Base-by-base conservation (phyloP, 352 stramenopile species). In the Globisporangium paddicum region DNA sequence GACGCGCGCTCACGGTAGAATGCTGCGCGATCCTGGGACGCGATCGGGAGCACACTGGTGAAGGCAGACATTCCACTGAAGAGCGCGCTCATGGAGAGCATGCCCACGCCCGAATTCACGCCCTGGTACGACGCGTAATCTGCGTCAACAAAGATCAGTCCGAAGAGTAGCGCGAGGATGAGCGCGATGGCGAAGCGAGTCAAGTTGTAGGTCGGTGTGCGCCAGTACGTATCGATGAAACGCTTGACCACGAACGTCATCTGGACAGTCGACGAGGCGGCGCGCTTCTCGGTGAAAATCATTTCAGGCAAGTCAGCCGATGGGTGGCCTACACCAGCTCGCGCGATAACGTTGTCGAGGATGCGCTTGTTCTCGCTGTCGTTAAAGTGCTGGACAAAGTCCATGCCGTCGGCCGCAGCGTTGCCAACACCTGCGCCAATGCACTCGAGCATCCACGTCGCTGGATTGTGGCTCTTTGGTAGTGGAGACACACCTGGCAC, bases 1-100 rank as follows among this genome's bases (percentile, higher is more conserved):
- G 89, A 80, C 18, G 86, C 80, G 26, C 95, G 89, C 65, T 98
- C 93, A 6, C 92, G 76, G 75, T 98, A 98, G 66, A 95, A 98
- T 30, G 91, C 84, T n/a, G 1, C 10, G 2, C 28, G 28, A 3
- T 32, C 28, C 3, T 32, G 3, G 28, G 6, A 7, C 28, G 28
- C 28, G 3, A 32, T 6, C 3, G 28, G 28, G 3, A 32, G 28
- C 28, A 32, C 28, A 6, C 28, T n/a, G n/a, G n/a, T n/a, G n/a
- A n/a, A n/a, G n/a, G n/a, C n/a, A n/a, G n/a, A n/a, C n/a, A 48
- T 5, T 4, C 21, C 41, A 11, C 41, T 49, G 42, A 49, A 49
- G 42, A 49, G 14, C 19, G 42, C n/a, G n/a, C n/a, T n/a, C 18
- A 49, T n/a, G n/a, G 16, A 49, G 0, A 49, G 19, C 42, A 49